Evolutionary conservation across 805 yeast genomes (phyloP), one percentile per base, ranked within the genome.

Genomic region (Cyberlindnera petersonii): DNA sequence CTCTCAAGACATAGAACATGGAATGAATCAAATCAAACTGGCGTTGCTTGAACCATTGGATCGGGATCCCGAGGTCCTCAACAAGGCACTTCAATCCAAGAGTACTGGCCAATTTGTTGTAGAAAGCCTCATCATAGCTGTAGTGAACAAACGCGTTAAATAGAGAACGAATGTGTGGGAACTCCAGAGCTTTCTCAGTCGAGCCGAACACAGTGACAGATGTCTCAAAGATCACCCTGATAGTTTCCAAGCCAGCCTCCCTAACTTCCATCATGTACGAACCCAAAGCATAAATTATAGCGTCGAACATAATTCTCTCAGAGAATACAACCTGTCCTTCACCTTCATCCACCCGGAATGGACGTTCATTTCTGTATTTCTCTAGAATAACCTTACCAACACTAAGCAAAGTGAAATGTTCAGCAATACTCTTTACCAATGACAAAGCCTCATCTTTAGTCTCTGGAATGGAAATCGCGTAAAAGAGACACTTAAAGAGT

Each of bases 61-160:
- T 65, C 1, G 96, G 86, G 32, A 86, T 75, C 1, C 64, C 72
- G 24, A 83, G 63, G 31, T 82, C 93, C 31, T 74, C 72, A 26
- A 87, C 70, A 67, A 91, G 69, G 2, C 87, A 76, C 48, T 77
- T 71, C 33, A 93, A 67, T 17, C 98, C 98, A 20, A 85, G 55
- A 26, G 91, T 80, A 27, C 98, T 97, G 7, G 97, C 97, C 8
- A 86, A 69, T 50, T 93, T 93, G 24, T 80, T 73, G 58, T 84
- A 86, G 62, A 85, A 91, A 24, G 79, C 82, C 59, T 86, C 96
- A 46, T 86, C 94, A 57, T 85, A 93, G 63, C 98, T 89, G 31
- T 86, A 75, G 55, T 94, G 99, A 31, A 93, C 79, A 53, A 94
- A 83, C 37, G 81, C 82, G 35, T 86, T 81, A 49, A 86, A 79